Evolutionary conservation across 352 stramenopile genomes (phyloP), one percentile per base, ranked within the genome.

Genomic region (Phytophthora agathidicida): DNA sequence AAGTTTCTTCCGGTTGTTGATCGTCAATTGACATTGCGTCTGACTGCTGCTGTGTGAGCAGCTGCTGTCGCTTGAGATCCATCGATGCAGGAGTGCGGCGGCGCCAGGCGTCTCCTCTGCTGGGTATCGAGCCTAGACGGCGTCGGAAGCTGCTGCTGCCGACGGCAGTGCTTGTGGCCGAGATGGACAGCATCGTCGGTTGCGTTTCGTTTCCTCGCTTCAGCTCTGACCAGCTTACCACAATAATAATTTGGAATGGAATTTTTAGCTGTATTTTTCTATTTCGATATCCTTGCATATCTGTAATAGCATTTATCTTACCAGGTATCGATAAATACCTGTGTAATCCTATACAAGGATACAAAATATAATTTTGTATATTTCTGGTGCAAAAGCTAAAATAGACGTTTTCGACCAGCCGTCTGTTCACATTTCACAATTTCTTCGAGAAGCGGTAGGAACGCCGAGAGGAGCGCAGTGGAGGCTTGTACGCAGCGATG

Each of bases 401-500:
- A n/a, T n/a, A n/a, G n/a, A n/a, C n/a, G 7, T 41, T 52, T 23
- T 23, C 13, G 26, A 9, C 8, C 30, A 46, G 47, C n/a, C 56
- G 56, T 14, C 47, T 23, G 47, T 17, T 65, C 51, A n/a, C n/a
- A 68, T 68, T 68, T 51, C 42, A 63, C 51, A 58, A 63, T 63
- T 67, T 60, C 50, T 50, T 68, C 43, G 16, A 48, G 19, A 41
- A 49, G n/a, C 9, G 20, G 24, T 20, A 42, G 23, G 36, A 46
- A 14, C 20, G 23, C 17, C 20, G 6, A 14, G 38, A 45, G n/a
- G n/a, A n/a, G n/a, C n/a, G n/a, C n/a, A n/a, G 33, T 22, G 16
- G 35, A 32, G 35, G 17, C 22, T 32, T n/a, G 11, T 37, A 16
- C 3, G 23, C 19, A 45, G 33, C 33, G 27, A 92, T 94, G 84